phyloP scores from a whole-genome alignment of 441 rosid species.

The Gossypium davidsonii region DNA sequence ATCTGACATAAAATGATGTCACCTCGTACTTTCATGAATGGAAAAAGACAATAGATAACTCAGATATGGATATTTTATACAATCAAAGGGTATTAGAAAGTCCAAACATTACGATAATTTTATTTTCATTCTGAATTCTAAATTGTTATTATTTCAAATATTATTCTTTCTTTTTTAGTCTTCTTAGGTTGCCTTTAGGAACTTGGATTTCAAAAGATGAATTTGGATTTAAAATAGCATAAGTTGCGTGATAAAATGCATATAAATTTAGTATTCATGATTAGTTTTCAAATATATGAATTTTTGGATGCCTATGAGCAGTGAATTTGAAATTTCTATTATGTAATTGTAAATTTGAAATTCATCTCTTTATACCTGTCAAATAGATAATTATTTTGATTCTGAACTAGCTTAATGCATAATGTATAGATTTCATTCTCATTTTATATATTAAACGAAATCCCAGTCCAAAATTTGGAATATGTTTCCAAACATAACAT shows the following conservation, averaged over 20 bases:
- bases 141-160: no score
- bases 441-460: neutral
- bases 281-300: neutral
- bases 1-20: no score
- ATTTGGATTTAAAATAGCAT: neutral
- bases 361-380: neutral
- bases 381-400: neutral
- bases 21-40: no score
- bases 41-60: no score
- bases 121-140: no score
- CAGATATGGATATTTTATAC: no score
- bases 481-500: neutral
- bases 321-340: neutral
- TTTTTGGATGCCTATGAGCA: neutral
- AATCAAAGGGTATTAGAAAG: no score
- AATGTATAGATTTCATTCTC: neutral
- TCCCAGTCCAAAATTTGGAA: neutral
- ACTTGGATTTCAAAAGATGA: neutral
- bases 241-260: neutral
- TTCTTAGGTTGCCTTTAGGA: neutral
- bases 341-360: neutral
- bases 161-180: no score
- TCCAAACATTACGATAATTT: no score
- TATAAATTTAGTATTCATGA: neutral
- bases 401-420: neutral